These are phyloP conservation scores for Dactylis glomerata DNA, from an alignment of 176 grass and related monocot genomes.

Conservation along the genomic window DNA sequence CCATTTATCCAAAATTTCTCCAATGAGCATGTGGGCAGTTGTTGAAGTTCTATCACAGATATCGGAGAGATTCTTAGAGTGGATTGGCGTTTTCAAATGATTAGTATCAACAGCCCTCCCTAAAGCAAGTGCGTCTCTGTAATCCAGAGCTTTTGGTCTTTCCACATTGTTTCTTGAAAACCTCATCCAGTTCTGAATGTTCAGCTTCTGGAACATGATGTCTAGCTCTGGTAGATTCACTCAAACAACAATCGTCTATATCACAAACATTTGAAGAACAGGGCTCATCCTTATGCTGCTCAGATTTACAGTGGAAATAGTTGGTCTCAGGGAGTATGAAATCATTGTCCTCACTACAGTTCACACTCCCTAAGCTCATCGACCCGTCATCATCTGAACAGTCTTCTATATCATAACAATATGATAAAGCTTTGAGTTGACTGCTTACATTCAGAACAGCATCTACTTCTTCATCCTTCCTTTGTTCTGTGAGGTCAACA, in stretches of 20 bases:
- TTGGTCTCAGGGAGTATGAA: constrained; percentile 16
- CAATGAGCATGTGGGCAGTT: constrained; percentile 48
- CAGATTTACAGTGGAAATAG: background rate
- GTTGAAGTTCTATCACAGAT: constrained; percentile 57
- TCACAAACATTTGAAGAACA: constrained; percentile 12
- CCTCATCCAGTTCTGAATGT: background rate
- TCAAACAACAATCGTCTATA: background rate
- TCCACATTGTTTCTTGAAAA: background rate
- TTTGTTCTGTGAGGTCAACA: background rate
- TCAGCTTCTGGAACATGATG: background rate
- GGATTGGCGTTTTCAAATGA: constrained; percentile 10
- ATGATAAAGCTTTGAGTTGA: constrained; percentile 15
- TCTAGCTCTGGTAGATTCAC: background rate
- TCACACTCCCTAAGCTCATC: background rate
- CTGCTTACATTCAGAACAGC: constrained; percentile 33
- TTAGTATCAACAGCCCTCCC: background rate
- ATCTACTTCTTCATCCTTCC: constrained; percentile 7
- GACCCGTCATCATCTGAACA: background rate
- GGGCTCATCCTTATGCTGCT: background rate
- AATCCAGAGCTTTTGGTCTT: background rate
- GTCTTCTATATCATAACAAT: constrained; percentile 9
- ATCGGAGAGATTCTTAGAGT: constrained; percentile 19
- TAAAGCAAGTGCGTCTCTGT: background rate
- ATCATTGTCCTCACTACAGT: background rate
- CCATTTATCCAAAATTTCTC: constrained; percentile 52